phyloP scores from a whole-genome alignment of 345 rosid species.

The Limnanthes douglasii region DNA sequence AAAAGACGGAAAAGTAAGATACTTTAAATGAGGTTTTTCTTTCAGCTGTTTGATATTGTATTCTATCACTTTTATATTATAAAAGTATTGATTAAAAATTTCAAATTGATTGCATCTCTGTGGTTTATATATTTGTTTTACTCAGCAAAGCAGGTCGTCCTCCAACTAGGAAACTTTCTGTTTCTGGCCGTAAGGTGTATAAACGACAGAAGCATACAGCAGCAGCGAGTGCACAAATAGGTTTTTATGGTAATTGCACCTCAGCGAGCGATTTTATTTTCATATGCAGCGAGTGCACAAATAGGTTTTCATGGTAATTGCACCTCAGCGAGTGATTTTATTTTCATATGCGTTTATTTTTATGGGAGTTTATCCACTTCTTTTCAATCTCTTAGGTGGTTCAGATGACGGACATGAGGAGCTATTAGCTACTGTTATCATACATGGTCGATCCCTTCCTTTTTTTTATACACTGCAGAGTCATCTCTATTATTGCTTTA shows the following conservation, averaged over 20 bases:
- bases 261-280: no score
- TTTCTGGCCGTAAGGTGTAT: constrained; percentile 83
- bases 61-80: no score
- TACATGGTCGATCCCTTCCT: no score
- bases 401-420: constrained; percentile 81
- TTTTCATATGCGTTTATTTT: constrained; percentile 9
- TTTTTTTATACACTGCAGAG: no score
- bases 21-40: not conserved
- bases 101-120: no score
- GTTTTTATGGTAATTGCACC: constrained; percentile 59
- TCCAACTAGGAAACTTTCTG: constrained; percentile 75
- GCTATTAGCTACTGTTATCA: constrained; percentile 75
- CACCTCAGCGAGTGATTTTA: constrained; percentile 1
- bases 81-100: no score
- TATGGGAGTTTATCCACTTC: no score
- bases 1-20: constrained; percentile 68
- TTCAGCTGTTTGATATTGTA: no score
- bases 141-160: constrained; percentile 90
- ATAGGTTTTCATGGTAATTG: constrained; percentile 8
- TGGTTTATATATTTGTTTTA: constrained; percentile 13
- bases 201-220: constrained; percentile 50
- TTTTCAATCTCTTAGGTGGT: constrained; percentile 37
- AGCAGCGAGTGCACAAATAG: constrained; percentile 36
- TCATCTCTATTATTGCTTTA: no score
- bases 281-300: no score